Evolutionary conservation across 2,329 filamentous ascomycete species (phyloP), one percentile per base, ranked within the genome.

Genomic region (Colletotrichum magnum): DNA sequence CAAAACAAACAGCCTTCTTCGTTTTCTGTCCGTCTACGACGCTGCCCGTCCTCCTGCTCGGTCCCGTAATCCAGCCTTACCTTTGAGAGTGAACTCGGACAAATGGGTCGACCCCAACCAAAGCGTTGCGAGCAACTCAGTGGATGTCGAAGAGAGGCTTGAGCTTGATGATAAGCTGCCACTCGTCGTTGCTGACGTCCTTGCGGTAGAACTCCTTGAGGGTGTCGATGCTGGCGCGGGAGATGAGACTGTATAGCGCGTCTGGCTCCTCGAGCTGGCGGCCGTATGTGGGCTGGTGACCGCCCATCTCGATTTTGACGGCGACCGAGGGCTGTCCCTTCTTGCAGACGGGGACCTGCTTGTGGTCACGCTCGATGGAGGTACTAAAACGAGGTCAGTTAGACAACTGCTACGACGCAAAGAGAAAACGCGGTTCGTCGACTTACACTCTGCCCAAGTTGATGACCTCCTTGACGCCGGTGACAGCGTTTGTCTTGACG

Each of bases 271-370:
- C 96, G 58, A 99, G 89, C 72, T 99, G 96, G 70, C 96, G 93
- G 68, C 96, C 96, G 79, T 99, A 99, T 68, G 92, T 89, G 16
- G 96, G 97, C 85, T 99, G 96, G 79, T 95, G 94, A 68, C 91
- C 84, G 62, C 94, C 95, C 89, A 91, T 92, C 84, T 99, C 97
- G 76, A 99, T 97, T 87, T 99, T 99, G 85, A 99, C 87, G 21
- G 96, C 96, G 10, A 99, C 97, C 1, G 94, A 97, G n/a, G 97
- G 96, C 78, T 97, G 93, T 60, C 95, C 95, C 84, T 94, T 95
- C 83, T 99, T 99, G 86, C 94, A 97, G 67, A 97, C 87, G 10
- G 87, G 89, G 73, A 99, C 92, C 72, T 96, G 90, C 85, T 99
- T 99, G 88, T 99, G 96, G 74, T 99, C 97, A 79, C 97, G 92